Evolutionary conservation across 345 rosid genomes (phyloP), one percentile per base, ranked within the genome.

Genomic region (Syzygium oleosum): DNA sequence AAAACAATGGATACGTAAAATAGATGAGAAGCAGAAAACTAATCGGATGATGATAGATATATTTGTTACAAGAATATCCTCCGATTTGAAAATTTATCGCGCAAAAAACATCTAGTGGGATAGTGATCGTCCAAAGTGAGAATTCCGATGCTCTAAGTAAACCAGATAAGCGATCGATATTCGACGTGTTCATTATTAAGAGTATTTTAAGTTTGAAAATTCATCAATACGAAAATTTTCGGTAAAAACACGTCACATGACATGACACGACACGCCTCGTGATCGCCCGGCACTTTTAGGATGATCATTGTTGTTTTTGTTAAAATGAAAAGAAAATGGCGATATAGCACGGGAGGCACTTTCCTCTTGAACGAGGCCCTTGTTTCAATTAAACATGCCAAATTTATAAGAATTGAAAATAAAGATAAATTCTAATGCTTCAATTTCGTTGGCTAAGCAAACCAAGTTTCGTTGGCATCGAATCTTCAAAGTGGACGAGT

Each of bases 251-350:
- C 46, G 46, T 43, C 7, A 43, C 46, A 5, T 43, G 4, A 6
- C 46, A 5, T 43, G 4, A 6, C 46, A 43, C 1, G 46, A 43
- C 46, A 43, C 7, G 46, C 7, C 46, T 43, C 46, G 7, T 43
- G 46, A 43, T 43, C 1, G 46, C 1, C 7, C 6, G 7, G 46
- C 46, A 43, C 1, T 43, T 43, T 1, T 14, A 61, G 12, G 21
- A 31, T 16, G 8, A 8, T 4, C 17, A 16, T 17, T 10, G 13
- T 68, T 34, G 46, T 68, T 65, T 65, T 31, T 6, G 0, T 3
- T 11, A 5, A 59, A 15, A 27, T 1, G 3, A 5, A 12, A 29
- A 13, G 12, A 0, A 68, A 16, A 8, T 4, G 13, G 5, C 1
- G 6, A 68, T 34, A 6, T 34, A 21, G 79, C 34, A 5, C 9